Percentiles rank a stretch among this genome's conserved stretches.
Evolutionary conservation across 305 asterid species (phyloP).

Genomic region (Solanum hybrid): DNA sequence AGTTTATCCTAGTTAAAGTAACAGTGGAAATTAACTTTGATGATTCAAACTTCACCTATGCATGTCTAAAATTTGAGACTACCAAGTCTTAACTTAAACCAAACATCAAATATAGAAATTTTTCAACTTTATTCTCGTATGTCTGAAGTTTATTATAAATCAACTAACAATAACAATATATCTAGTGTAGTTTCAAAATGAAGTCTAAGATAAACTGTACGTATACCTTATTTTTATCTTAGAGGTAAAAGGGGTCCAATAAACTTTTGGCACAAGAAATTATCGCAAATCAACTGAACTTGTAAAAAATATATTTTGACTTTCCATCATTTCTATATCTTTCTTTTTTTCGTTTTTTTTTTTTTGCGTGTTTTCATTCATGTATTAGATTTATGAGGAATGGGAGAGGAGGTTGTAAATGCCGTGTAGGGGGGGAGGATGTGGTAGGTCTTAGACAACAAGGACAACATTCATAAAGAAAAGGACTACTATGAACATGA

Average conservation of each 20-base stretch:
- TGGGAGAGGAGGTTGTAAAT: not conserved
- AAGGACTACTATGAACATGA: not conserved
- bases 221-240: not conserved
- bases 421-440: not conserved
- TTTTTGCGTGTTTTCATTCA: not conserved
- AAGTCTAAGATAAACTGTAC: fast-evolving
- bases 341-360: too few relatives aligned
- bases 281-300: not conserved
- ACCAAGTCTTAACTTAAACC: not conserved
- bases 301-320: not conserved
- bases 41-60: not conserved
- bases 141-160: not conserved
- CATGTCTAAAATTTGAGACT: not conserved
- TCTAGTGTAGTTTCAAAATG: not conserved
- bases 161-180: not conserved
- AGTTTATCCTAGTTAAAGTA: not conserved
- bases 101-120: not conserved
- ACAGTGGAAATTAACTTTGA: not conserved
- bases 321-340: not conserved
- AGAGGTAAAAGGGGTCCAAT: not conserved
- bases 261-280: not conserved
- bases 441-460: not conserved
- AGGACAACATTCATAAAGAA: not conserved
- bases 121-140: not conserved
- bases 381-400: not conserved